Evolutionary conservation across 2,329 filamentous ascomycete genomes (phyloP).

Genomic region (Talaromyces sp.): DNA sequence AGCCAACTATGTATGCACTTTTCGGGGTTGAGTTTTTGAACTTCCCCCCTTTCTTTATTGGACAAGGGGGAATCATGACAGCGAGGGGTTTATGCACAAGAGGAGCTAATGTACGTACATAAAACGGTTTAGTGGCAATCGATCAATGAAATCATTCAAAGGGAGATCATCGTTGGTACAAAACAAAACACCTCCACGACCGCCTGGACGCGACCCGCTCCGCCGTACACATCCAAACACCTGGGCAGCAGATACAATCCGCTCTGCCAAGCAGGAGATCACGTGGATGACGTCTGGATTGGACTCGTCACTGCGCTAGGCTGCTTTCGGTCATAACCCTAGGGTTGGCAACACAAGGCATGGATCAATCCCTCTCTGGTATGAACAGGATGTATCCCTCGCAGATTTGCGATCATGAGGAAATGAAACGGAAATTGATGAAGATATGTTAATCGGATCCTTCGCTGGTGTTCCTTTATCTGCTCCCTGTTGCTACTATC

Average conservation of each 20-base stretch:
- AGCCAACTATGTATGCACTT: neutral
- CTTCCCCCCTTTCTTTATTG: neutral
- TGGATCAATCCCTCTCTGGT: conserved; percentile 6
- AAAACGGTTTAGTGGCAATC: too few relatives aligned
- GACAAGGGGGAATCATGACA: conserved; percentile 2
- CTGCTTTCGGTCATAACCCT: conserved; percentile 23
- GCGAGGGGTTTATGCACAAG: neutral
- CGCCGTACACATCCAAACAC: too few relatives aligned
- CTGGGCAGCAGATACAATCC: neutral
- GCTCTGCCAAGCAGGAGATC: neutral
- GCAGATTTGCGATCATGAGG: neutral
- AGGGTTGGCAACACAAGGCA: conserved; percentile 16
- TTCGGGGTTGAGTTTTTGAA: too few relatives aligned
- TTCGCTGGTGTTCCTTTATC: neutral
- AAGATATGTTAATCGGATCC: neutral
- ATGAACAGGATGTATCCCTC: conserved; percentile 8
- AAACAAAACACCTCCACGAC: too few relatives aligned
- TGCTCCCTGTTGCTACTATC: neutral
- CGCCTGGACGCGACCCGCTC: too few relatives aligned
- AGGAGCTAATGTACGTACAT: too few relatives aligned
- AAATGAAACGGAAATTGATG: neutral
- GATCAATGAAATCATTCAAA: too few relatives aligned
- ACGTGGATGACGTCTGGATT: conserved; percentile 27
- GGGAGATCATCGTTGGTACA: too few relatives aligned
- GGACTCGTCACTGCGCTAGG: conserved; percentile 17